These are phyloP conservation scores for Cladosporium halotolerans DNA, from an alignment of 2,329 filamentous ascomycete genomes.

Conservation along the genomic window DNA sequence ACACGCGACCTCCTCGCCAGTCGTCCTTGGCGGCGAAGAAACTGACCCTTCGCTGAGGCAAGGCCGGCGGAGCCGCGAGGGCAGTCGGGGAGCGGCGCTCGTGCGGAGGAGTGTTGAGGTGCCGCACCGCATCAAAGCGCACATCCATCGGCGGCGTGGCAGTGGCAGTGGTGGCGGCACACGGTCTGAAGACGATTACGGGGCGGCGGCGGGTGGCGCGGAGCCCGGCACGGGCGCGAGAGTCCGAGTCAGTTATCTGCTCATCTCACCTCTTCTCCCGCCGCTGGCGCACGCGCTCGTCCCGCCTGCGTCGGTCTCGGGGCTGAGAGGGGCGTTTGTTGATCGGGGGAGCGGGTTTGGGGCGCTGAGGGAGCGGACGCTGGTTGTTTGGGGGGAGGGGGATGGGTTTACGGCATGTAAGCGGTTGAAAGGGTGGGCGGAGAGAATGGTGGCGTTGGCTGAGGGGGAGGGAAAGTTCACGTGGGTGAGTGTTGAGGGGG, in stretches of 20 bases:
- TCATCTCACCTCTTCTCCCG: constrained; percentile 43
- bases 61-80: constrained; percentile 36
- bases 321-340: constrained; percentile 4
- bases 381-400: constrained; percentile 68
- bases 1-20: constrained; percentile 11
- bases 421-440: constrained; percentile 62
- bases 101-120: constrained; percentile 37
- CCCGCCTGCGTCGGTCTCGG: constrained; percentile 25
- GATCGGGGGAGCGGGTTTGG: constrained; percentile 41
- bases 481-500: constrained; percentile 41
- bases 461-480: constrained; percentile 25
- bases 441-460: constrained; percentile 38
- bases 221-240: constrained; percentile 14
- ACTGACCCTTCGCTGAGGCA: constrained; percentile 33
- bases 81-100: constrained; percentile 27
- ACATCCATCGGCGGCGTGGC: constrained; percentile 20
- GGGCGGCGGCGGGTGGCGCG: constrained; percentile 17
- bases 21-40: constrained; percentile 43
- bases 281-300: constrained; percentile 35
- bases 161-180: constrained; percentile 12
- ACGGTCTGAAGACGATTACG: constrained; percentile 24
- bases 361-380: constrained; percentile 48
- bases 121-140: constrained; percentile 28
- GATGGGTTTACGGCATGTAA: constrained; percentile 66
- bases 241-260: constrained; percentile 32